Evolutionary conservation across 129 eudicot genomes (phyloP).

Genomic region (Lactuca sativa): DNA sequence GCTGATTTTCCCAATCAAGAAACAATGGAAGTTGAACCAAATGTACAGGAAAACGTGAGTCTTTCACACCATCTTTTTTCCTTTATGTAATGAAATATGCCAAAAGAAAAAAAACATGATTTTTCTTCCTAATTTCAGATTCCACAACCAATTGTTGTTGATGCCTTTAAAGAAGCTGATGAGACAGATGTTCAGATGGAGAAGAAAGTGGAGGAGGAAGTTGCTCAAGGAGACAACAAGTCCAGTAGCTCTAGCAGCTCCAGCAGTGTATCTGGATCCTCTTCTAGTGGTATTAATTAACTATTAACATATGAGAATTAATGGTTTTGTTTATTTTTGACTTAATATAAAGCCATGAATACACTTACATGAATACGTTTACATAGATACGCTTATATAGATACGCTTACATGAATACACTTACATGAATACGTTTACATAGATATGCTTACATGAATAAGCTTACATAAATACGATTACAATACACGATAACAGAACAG

Average conservation of each 20-base stretch:
- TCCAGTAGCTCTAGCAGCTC: conserved; percentile 65
- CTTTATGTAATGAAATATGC: conserved; percentile 2
- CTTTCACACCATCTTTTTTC: neutral
- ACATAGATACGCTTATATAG: no score
- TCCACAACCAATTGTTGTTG: conserved; percentile 32
- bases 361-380: no score
- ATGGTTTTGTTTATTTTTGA: neutral
- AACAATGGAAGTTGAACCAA: conserved; percentile 30
- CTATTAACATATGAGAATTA: neutral
- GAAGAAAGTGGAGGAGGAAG: conserved; percentile 38
- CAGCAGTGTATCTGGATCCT: conserved; percentile 65
- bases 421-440: no score
- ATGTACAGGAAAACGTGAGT: conserved; percentile 48
- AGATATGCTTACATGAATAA: no score
- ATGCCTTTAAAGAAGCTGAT: conserved; percentile 46
- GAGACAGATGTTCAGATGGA: conserved; percentile 46
- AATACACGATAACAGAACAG: no score
- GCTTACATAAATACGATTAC: no score
- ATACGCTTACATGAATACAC: no score
- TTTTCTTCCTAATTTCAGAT: conserved; percentile 37
- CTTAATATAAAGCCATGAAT: neutral
- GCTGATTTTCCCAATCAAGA: conserved; percentile 45
- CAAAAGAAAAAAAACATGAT: neutral
- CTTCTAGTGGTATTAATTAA: conserved; percentile 64
- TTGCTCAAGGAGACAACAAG: conserved; percentile 37